A percentile compares a stretch with the other conserved stretches of the same genome.
Evolutionary conservation across 2,329 filamentous ascomycete species (phyloP).

Genomic region (Colletotrichum eleusines): DNA sequence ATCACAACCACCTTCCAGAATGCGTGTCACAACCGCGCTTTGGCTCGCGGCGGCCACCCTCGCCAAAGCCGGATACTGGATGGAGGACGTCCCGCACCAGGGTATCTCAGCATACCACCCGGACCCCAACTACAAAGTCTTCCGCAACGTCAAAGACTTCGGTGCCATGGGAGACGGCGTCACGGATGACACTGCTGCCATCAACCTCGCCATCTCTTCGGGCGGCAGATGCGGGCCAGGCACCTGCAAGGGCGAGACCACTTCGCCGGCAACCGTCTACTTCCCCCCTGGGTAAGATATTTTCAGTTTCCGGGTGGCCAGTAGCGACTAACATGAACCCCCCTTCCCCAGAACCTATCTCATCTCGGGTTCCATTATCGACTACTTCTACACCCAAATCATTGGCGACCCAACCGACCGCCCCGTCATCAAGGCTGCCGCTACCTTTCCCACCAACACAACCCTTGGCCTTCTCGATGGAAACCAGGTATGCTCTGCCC

Average conservation of each 20-base stretch:
- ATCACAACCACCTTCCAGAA: neutral
- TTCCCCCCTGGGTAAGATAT: conserved; percentile 52
- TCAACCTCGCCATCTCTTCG: conserved; percentile 51
- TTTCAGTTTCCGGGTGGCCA: rapidly evolving
- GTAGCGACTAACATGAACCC: neutral
- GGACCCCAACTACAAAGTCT: conserved; percentile 57
- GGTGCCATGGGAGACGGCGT: conserved; percentile 55
- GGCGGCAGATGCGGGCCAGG: conserved; percentile 58
- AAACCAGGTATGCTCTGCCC: conserved; percentile 45
- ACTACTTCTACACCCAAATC: conserved; percentile 85
- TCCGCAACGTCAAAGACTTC: conserved; percentile 61
- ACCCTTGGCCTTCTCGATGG: conserved; percentile 62
- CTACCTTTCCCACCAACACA: conserved; percentile 56
- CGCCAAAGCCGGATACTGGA: conserved; percentile 51
- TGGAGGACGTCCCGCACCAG: conserved; percentile 60
- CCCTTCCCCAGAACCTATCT: conserved; percentile 75
- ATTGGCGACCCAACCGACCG: conserved; percentile 75
- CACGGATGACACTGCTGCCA: conserved; percentile 53
- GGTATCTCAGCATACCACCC: conserved; percentile 61
- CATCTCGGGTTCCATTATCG: conserved; percentile 76
- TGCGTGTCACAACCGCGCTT: conserved; percentile 37
- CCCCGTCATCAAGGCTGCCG: conserved; percentile 66
- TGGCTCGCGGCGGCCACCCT: conserved; percentile 38
- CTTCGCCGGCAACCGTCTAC: conserved; percentile 54
- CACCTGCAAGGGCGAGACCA: conserved; percentile 52